Conservation (phyloP, 2,329 filamentous ascomycete genomes). For the Xylaria multiplex region DNA sequence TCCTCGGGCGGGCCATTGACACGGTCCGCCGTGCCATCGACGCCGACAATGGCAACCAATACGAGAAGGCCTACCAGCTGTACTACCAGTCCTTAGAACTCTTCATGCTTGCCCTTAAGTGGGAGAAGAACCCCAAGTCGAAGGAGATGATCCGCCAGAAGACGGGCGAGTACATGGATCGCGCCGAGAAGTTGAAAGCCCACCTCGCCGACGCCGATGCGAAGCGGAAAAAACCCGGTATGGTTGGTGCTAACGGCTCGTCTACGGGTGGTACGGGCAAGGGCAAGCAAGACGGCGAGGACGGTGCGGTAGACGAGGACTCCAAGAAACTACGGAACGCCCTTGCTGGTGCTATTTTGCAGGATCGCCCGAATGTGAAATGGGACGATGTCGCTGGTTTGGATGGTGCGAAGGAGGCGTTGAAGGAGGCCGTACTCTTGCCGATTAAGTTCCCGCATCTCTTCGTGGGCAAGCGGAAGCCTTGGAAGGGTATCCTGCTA, state of each 20-base stretch:
- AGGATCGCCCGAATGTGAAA: conserved; percentile 94
- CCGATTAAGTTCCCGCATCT: conserved; percentile 98
- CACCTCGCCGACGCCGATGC: conserved; percentile 81
- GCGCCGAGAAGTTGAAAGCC: conserved; percentile 95
- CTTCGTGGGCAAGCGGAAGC: conserved; percentile 94
- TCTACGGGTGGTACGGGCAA: conserved; percentile 70
- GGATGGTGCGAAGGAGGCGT: conserved; percentile 91
- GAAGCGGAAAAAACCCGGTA: conserved; percentile 75
- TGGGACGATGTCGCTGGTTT: conserved; percentile 99
- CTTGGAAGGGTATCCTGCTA: conserved; percentile 97
- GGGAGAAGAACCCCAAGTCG: conserved; percentile 97
- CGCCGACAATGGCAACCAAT: conserved; percentile 92
- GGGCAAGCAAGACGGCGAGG: conserved; percentile 62
- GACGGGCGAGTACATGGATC: conserved; percentile 97
- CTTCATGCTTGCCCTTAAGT: conserved; percentile 98
- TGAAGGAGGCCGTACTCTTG: conserved; percentile 97
- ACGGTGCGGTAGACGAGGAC: conserved; percentile 80
- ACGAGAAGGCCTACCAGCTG: conserved; percentile 94
- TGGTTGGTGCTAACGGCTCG: conserved; percentile 77
- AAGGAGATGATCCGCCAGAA: conserved; percentile 98
- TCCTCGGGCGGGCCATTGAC: conserved; percentile 94
- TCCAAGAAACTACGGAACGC: conserved; percentile 94
- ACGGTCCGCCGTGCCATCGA: conserved; percentile 98
- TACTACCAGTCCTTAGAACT: conserved; percentile 97
- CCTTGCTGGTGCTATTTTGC: conserved; percentile 88